Conservation (phyloP, 2,329 filamentous ascomycete genomes). For the Hypoxylon sp. region DNA sequence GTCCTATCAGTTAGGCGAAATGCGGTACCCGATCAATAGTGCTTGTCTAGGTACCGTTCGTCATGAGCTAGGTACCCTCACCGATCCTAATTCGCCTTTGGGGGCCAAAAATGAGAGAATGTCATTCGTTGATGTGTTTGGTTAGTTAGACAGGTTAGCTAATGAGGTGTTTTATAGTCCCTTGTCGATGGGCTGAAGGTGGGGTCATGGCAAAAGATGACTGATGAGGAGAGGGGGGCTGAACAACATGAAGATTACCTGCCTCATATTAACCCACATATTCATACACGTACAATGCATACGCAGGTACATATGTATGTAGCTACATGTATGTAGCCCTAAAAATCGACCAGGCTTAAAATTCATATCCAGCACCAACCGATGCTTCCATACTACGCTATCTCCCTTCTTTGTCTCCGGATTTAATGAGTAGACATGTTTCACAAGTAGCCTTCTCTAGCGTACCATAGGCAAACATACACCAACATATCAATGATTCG, state of each 20-base stretch:
- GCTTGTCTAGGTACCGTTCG: slow-evolving; percentile 12
- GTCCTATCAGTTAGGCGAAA: slow-evolving; percentile 11
- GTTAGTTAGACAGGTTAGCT: slow-evolving; percentile 14
- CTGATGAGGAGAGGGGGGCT: not conserved
- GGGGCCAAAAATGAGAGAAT: slow-evolving; percentile 25
- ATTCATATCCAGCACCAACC: not conserved
- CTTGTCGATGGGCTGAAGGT: slow-evolving; percentile 29
- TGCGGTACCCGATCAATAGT: slow-evolving; percentile 11
- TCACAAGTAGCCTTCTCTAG: slow-evolving; percentile 7
- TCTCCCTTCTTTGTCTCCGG: slow-evolving; percentile 6
- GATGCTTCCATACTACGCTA: not conserved
- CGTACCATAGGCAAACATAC: not conserved
- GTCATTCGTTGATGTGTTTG: slow-evolving; percentile 11
- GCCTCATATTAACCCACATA: no score
- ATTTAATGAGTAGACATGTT: slow-evolving; percentile 1
- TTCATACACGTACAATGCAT: no score
- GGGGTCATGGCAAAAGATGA: slow-evolving; percentile 12
- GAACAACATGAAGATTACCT: not conserved
- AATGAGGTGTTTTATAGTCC: slow-evolving; percentile 24
- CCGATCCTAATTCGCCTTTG: slow-evolving; percentile 20
- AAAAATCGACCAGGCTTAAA: not conserved
- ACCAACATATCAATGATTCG: not conserved
- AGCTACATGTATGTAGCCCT: no score
- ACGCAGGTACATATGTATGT: not conserved
- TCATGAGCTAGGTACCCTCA: slow-evolving; percentile 23